Evolutionary conservation across 2,329 filamentous ascomycete species (phyloP).

Genomic region (Aureobasidium sp.): DNA sequence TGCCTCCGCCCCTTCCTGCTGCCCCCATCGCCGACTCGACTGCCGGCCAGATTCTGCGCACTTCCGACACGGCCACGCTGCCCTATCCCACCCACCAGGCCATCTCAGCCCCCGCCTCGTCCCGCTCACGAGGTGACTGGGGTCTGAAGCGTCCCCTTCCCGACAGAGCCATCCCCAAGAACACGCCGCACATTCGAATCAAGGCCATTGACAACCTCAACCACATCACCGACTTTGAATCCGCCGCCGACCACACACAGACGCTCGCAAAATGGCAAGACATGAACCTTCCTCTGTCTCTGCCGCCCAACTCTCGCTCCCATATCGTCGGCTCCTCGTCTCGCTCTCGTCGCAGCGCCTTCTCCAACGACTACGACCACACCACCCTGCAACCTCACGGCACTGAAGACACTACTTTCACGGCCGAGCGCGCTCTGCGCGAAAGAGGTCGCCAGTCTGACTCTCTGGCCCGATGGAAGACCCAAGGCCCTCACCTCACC

Average conservation of each 20-base stretch:
- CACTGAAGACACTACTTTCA: constrained; percentile 26
- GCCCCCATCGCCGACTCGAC: constrained; percentile 42
- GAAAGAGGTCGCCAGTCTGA: constrained; percentile 22
- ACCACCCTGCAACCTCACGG: constrained; percentile 28
- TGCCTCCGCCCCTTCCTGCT: constrained; percentile 67
- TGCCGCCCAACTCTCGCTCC: constrained; percentile 25
- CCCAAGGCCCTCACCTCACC: constrained; percentile 52
- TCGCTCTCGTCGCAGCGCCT: constrained; percentile 27
- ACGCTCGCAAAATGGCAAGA: constrained; percentile 83
- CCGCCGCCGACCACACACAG: constrained; percentile 71
- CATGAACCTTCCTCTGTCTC: constrained; percentile 63
- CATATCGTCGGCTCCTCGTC: not conserved
- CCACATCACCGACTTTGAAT: constrained; percentile 81
- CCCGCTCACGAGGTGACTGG: constrained; percentile 77
- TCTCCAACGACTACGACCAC: constrained; percentile 40
- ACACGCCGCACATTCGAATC: constrained; percentile 67
- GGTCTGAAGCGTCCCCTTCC: constrained; percentile 83
- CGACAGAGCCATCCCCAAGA: constrained; percentile 62
- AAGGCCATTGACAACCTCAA: constrained; percentile 76
- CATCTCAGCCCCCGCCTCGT: constrained; percentile 68
- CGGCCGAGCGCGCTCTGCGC: constrained; percentile 12
- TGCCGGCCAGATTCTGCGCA: constrained; percentile 44
- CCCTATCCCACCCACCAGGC: constrained; percentile 76
- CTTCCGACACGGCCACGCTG: constrained; percentile 64
- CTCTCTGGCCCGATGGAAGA: constrained; percentile 41